Base-by-base conservation (phyloP, 2,329 filamentous ascomycete genomes). In the Neopestalotiopsis clavispora region DNA sequence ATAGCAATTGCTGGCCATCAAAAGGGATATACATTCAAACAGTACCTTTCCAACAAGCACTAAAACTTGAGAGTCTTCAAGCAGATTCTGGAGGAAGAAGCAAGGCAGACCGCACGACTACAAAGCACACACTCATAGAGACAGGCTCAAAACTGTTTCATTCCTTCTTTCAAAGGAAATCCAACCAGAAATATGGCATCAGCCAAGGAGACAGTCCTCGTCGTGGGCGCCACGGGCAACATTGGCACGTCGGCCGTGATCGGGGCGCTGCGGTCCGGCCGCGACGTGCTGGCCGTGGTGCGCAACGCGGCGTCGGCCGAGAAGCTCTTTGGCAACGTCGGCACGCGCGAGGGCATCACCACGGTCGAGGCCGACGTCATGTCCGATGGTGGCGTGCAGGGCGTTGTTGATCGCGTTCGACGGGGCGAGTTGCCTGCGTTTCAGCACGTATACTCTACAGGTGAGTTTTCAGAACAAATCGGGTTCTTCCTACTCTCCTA, bases 191-290 rank as follows among this genome's bases (percentile, higher is more conserved):
- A 28, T 28, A 73, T 71, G 70, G 6, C 30, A 13, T 12, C 59
- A 23, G 20, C n/a, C 30, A 61, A n/a, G 13, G 69, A 79, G 65
- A 80, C 78, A 7, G 76, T 83, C 65, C 75, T 83, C 23, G 72
- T 83, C 52, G 74, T 82, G 59, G 81, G 80, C 45, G 75, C 80
- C 1, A 81, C 80, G 9, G 80, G 80, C 20, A 81, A 82, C 69
- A 80, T 82, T 62, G 80, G 80, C 69, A 70, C 78, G 5, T 71
- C 79, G 4, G 78, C 77, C 49, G 70, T 80, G 38, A 76, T 71
- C 1, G 78, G 70, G 6, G 76, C 79, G 1, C 67, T 81, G 32
- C 70, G 69, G 9, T 74, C 75, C 7, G 69, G 71, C 13, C 76
- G 76, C 56, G 72, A 77, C 2, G 80, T 82, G 17, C 70, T 82